phyloP scores from a whole-genome alignment of 2,329 filamentous ascomycete species.

The Coleophoma eucalyptorum region DNA sequence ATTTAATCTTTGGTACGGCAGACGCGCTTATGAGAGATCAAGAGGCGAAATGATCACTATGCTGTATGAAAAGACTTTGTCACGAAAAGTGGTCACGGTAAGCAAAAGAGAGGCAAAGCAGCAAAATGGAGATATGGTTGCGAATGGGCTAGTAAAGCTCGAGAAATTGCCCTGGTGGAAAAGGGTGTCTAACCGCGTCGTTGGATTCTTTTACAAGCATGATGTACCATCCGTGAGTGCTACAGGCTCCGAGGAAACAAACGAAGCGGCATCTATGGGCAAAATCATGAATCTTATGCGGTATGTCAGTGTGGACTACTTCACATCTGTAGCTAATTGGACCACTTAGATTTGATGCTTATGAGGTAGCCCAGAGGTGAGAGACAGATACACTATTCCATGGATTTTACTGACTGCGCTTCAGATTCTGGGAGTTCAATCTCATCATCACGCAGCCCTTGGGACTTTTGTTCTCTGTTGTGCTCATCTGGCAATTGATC shows the following conservation, averaged over 20 bases:
- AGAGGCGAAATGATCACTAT: slow-evolving; percentile 84
- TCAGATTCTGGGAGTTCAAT: slow-evolving; percentile 80
- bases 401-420: background rate
- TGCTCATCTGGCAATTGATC: slow-evolving; percentile 73
- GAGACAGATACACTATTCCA: background rate
- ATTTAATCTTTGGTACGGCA: slow-evolving; percentile 75
- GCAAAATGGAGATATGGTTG: background rate
- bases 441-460: slow-evolving; percentile 73
- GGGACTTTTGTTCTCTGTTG: slow-evolving; percentile 68
- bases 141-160: slow-evolving; percentile 1
- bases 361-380: slow-evolving; percentile 67
- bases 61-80: slow-evolving; percentile 65
- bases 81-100: slow-evolving; percentile 25
- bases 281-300: slow-evolving; percentile 89
- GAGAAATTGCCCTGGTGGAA: slow-evolving; percentile 3
- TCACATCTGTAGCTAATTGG: background rate
- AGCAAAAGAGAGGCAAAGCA: slow-evolving; percentile 18
- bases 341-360: slow-evolving; percentile 53
- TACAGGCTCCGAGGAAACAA: slow-evolving; percentile 21
- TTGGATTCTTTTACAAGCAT: too few species aligned
- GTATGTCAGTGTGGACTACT: slow-evolving; percentile 28
- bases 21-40: slow-evolving; percentile 78
- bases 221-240: too few species aligned
- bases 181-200: background rate
- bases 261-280: slow-evolving; percentile 72